Conservation (phyloP, 352 stramenopile genomes). For the Discostella stelligera region DNA sequence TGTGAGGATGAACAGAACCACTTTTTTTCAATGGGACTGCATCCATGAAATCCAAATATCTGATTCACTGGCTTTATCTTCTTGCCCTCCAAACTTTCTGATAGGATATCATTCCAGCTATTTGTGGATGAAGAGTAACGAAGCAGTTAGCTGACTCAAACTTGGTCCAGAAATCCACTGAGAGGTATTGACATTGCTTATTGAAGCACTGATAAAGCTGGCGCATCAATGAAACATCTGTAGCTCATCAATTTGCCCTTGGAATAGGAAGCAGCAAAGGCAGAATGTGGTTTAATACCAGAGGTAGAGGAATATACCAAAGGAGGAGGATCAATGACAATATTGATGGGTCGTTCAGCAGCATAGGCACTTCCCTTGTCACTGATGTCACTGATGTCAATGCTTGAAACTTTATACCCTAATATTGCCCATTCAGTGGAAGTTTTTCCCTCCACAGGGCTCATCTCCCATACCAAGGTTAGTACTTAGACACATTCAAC, state of each 20-base stretch:
- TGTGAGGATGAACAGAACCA: too few species aligned
- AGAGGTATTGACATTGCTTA: conserved; percentile 32
- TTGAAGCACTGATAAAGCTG: conserved; percentile 23
- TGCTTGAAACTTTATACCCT: conserved; percentile 59
- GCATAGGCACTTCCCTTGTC: conserved; percentile 71
- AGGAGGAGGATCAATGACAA: conserved; percentile 69
- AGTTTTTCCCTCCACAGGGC: conserved; percentile 23
- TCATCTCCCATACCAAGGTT: conserved; percentile 63
- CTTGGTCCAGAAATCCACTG: conserved; percentile 36
- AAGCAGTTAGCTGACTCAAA: conserved; percentile 53
- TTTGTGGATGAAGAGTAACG: conserved; percentile 22
- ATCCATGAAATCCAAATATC: conserved; percentile 70
- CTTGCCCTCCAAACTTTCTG: conserved; percentile 33
- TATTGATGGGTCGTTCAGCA: conserved; percentile 61
- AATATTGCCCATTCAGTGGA: conserved; percentile 63
- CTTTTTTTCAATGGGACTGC: conserved; percentile 80
- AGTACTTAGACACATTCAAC: conserved; percentile 68
- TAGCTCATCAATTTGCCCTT: conserved; percentile 43
- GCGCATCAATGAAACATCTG: conserved; percentile 8
- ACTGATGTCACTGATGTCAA: conserved; percentile 37
- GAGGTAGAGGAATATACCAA: conserved; percentile 22
- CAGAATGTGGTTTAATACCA: conserved; percentile 6
- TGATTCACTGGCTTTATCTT: conserved; percentile 58
- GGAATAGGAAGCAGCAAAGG: conserved; percentile 35
- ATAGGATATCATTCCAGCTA: conserved; percentile 25